Evolutionary conservation across 306 rosid species (phyloP).

Genomic region (Cucumis sativus): Cucumber_9930_V3 NC_026655.2:7241501-7242000

Average conservation of each 20-base stretch:
- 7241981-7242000: too few relatives aligned
- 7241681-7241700: slow-evolving; percentile 55
- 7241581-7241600: background rate
- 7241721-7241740: slow-evolving; percentile 46
- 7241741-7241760: slow-evolving; percentile 47
- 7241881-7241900: too few relatives aligned
- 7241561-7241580: background rate
- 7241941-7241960: too few relatives aligned
- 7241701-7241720: slow-evolving; percentile 45
- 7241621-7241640: background rate
- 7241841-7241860: background rate
- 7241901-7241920: too few relatives aligned
- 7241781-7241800: slow-evolving; percentile 19
- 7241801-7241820: background rate
- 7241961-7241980: too few relatives aligned
- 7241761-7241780: slow-evolving; percentile 57
- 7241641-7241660: slow-evolving; percentile 41
- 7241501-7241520: background rate
- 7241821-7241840: background rate
- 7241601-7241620: background rate
- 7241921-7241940: too few relatives aligned
- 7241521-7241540: background rate
- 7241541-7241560: background rate
- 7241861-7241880: background rate
- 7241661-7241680: slow-evolving; percentile 43